These are phyloP conservation scores for Friedmanniomyces endolithicus DNA, from an alignment of 495 filamentous ascomycete genomes.

Conservation along the genomic window DNA sequence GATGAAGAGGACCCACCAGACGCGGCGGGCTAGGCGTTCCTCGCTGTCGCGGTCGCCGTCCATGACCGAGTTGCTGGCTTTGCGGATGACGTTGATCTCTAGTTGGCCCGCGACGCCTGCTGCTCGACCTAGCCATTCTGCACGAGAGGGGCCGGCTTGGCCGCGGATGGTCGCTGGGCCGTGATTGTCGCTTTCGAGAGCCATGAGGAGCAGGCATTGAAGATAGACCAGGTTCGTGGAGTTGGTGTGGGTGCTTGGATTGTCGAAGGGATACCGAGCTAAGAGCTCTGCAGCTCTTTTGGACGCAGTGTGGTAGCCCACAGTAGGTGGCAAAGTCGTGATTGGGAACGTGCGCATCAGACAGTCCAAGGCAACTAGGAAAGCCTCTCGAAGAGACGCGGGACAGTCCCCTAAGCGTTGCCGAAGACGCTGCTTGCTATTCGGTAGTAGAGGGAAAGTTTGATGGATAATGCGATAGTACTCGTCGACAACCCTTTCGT, in stretches of 20 bases:
- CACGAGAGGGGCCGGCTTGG: slow-evolving; percentile 20
- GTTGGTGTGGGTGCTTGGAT: slow-evolving; percentile 31
- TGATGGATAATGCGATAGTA: slow-evolving; percentile 48
- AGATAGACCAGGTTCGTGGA: slow-evolving; percentile 47
- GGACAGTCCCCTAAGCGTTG: slow-evolving; percentile 50
- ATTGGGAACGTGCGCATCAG: slow-evolving; percentile 45
- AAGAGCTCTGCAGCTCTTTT: slow-evolving; percentile 40
- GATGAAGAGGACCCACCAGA: slow-evolving; percentile 63
- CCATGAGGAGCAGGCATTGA: slow-evolving; percentile 50
- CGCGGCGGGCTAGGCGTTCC: slow-evolving; percentile 54
- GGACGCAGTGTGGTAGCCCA: slow-evolving; percentile 18
- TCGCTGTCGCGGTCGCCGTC: slow-evolving; percentile 54
- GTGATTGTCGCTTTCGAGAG: slow-evolving; percentile 46
- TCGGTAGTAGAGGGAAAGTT: slow-evolving; percentile 60
- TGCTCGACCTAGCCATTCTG: slow-evolving; percentile 42
- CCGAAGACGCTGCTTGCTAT: slow-evolving; percentile 49
- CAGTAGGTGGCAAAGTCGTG: slow-evolving; percentile 29
- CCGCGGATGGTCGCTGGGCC: slow-evolving; percentile 32
- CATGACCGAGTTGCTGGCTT: slow-evolving; percentile 25
- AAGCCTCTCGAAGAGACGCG: slow-evolving; percentile 52
- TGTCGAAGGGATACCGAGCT: slow-evolving; percentile 41
- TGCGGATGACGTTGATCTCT: slow-evolving; percentile 36
- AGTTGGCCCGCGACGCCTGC: slow-evolving; percentile 47
- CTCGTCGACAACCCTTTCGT: slow-evolving; percentile 20
- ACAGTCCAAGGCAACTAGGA: slow-evolving; percentile 55